A percentile compares a stretch with the other conserved stretches of the same genome.
phyloP scores from a whole-genome alignment of 2,329 filamentous ascomycete genomes.

The Penicillium sp. region DNA sequence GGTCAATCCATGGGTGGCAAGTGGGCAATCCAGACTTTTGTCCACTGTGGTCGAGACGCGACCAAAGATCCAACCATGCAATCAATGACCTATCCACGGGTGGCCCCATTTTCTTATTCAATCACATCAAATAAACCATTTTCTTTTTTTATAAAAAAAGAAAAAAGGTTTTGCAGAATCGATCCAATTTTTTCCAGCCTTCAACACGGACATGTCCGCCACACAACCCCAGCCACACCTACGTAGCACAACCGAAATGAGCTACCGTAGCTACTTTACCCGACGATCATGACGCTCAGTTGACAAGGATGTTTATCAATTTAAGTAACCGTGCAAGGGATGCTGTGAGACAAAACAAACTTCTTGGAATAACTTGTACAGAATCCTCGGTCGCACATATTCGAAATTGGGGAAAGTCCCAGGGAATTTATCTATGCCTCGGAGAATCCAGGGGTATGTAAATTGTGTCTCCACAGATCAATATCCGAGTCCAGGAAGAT shows the following conservation, averaged over 20 bases:
- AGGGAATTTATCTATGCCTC: not conserved
- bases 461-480: not conserved
- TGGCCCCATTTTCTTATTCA: not conserved
- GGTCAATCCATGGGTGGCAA: constrained; percentile 5
- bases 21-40: constrained; percentile 15
- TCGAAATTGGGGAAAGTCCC: not conserved
- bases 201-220: constrained; percentile 1
- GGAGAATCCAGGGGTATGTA: constrained; percentile 7
- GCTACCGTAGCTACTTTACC: not conserved
- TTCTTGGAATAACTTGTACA: not conserved
- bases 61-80: not conserved
- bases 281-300: constrained; percentile 9
- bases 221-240: constrained; percentile 7
- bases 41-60: constrained; percentile 1
- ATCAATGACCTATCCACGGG: constrained; percentile 17
- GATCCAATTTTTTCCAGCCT: not conserved
- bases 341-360: not conserved
- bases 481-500: not conserved
- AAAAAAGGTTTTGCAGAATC: too few species aligned
- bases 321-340: not conserved
- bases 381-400: not conserved
- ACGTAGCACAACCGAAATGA: not conserved
- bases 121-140: not conserved
- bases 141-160: too few species aligned
- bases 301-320: not conserved